Evolutionary conservation across 805 yeast species (phyloP), one percentile per base, ranked within the genome.

Genomic region (Blastobotrys parvus): DNA sequence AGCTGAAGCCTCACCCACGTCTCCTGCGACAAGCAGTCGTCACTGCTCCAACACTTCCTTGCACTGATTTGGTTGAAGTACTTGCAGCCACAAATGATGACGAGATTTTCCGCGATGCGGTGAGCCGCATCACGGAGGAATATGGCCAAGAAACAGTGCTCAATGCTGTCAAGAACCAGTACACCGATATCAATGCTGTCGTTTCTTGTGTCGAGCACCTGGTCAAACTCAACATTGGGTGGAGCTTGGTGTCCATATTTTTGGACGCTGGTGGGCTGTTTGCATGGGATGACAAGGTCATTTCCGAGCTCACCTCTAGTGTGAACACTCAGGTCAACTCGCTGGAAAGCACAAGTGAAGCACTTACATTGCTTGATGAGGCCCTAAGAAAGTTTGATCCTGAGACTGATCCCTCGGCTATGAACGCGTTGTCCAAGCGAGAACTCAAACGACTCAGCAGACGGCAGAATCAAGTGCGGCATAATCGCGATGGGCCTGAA

Each of bases 21-120:
- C 69, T 88, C 45, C 71, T 82, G 60, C 77, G 87, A 62, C 95
- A 84, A 60, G 90, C 94, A 1, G 74, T 87, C 39, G 83, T 80
- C 11, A 80, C 92, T 0, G 82, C 92, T 47, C 80, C 84, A 4
- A 78, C 79, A 44, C 63, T 88, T 32, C 71, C 82, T 6, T 69
- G 82, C 38, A 60, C 61, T 3, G 94, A 84, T 46, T 67, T 89
- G 20, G 64, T 85, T 32, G 58, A 62, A 5, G 87, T 83, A 45
- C 67, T 88, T 40, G 67, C 77, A 44, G 62, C 68, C 11, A 66
- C 70, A 10, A 76, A 73, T 21, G 75, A 75, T 50, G 80, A 75
- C 37, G 86, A 77, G 22, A 72, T 83, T 33, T 80, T 83, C 55
- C 67, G 70, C 42, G 94, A 83, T 54, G 69, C 81, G 4, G 74